Conservation (phyloP, 495 filamentous ascomycete species). For the Aspergillus homomorphus region DNA sequence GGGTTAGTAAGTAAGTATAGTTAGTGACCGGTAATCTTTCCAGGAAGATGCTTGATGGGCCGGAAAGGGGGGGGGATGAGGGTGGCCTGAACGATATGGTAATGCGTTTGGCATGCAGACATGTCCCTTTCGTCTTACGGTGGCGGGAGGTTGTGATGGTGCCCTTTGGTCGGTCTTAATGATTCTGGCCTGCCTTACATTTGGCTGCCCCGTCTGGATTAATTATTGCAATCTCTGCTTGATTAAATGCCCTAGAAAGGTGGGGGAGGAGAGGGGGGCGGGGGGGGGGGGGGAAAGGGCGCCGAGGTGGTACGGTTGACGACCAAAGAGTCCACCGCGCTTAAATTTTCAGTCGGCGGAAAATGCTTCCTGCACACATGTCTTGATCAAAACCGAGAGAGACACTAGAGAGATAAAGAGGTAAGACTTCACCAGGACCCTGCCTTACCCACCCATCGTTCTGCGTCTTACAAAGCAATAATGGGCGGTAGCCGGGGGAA, state of each 20-base stretch:
- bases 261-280: too few relatives aligned
- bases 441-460: background rate
- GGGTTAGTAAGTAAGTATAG: too few relatives aligned
- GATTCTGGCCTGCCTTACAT: background rate
- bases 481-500: background rate
- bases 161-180: background rate
- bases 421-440: too few relatives aligned
- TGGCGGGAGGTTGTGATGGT: background rate
- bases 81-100: background rate
- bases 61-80: too few relatives aligned
- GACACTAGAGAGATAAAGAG: background rate
- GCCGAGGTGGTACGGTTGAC: background rate
- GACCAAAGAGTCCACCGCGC: constrained; percentile 1
- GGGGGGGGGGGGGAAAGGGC: background rate
- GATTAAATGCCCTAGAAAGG: background rate
- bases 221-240: constrained; percentile 6
- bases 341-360: background rate
- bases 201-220: background rate
- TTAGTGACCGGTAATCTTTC: too few relatives aligned
- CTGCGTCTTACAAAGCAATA: constrained; percentile 9
- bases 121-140: background rate
- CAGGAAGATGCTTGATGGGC: too few relatives aligned
- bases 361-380: constrained; percentile 4
- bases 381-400: background rate
- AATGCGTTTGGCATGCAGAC: background rate